Evolutionary conservation across 495 filamentous ascomycete genomes (phyloP).

Genomic region (Penicillium atrosanguineum): DNA sequence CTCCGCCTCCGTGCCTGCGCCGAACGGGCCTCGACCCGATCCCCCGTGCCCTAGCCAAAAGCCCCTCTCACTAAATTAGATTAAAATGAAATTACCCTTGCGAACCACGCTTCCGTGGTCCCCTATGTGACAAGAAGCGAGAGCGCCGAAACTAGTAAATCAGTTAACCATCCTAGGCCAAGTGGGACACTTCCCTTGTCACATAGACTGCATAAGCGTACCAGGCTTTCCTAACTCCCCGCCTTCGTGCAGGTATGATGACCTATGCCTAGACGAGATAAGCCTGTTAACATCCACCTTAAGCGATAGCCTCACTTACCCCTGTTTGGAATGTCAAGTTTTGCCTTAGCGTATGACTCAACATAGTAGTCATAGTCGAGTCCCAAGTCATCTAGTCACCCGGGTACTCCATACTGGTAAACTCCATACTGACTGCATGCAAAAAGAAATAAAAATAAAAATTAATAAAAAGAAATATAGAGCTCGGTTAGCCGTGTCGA

Average conservation of each 20-base stretch:
- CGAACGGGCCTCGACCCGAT: neutral
- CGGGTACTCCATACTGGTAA: too few species aligned
- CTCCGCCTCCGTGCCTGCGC: neutral
- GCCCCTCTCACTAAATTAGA: neutral
- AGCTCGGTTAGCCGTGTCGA: neutral
- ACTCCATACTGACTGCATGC: too few species aligned
- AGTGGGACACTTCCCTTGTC: neutral
- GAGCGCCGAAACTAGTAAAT: too few species aligned
- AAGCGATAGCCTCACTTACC: neutral
- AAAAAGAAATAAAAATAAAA: too few species aligned
- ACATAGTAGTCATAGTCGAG: too few species aligned
- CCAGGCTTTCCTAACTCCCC: neutral
- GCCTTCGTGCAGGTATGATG: neutral
- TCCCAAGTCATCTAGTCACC: too few species aligned
- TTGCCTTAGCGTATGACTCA: neutral
- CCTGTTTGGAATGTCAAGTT: neutral
- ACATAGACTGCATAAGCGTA: neutral
- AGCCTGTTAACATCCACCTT: neutral
- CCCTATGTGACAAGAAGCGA: neutral
- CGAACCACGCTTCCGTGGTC: neutral
- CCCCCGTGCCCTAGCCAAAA: neutral
- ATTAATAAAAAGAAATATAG: neutral
- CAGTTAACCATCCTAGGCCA: too few species aligned
- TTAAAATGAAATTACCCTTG: neutral
- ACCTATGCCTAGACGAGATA: neutral